Evolutionary conservation across 371 early-diverging fungal species (phyloP).

Genomic region (Mortierella sp.): DNA sequence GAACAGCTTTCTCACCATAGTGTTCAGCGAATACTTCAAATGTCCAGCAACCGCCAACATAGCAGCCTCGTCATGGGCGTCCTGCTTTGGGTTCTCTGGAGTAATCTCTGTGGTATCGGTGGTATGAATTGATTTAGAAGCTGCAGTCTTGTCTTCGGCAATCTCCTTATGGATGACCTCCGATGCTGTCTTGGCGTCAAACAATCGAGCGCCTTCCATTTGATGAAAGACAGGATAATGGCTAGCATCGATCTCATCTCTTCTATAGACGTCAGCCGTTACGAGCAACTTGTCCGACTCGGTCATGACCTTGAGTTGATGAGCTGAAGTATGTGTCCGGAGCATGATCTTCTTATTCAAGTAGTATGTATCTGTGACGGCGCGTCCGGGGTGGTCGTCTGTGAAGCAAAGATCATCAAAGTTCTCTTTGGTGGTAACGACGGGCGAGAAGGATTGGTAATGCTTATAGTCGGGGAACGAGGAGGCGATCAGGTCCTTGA

Average conservation of each 20-base stretch:
- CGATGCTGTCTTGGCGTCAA: conserved; percentile 58
- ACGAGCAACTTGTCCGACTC: conserved; percentile 76
- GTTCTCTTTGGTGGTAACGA: conserved; percentile 87
- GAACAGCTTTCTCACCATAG: conserved; percentile 82
- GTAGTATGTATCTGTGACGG: conserved; percentile 93
- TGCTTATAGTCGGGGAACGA: conserved; percentile 78
- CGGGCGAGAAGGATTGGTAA: conserved; percentile 78
- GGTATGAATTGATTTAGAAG: conserved; percentile 59
- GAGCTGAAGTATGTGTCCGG: conserved; percentile 96
- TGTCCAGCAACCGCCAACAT: conserved; percentile 73
- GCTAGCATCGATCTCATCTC: conserved; percentile 95
- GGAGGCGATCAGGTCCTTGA: conserved; percentile 82
- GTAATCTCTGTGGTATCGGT: conserved; percentile 69
- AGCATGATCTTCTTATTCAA: conserved; percentile 84
- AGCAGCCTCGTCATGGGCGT: conserved; percentile 63
- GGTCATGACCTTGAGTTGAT: conserved; percentile 84
- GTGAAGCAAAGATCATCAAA: conserved; percentile 94
- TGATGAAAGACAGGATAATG: conserved; percentile 99
- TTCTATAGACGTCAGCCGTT: conserved; percentile 96
- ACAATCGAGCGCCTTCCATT: conserved; percentile 90
- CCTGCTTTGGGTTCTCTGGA: conserved; percentile 70
- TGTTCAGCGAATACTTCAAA: conserved; percentile 85
- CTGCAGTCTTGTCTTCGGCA: conserved; percentile 6
- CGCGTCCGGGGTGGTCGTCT: conserved; percentile 86
- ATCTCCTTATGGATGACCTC: conserved; percentile 36